phyloP scores from a whole-genome alignment of 164 flowering plant genomes.

The Taxillus chinensis region DNA sequence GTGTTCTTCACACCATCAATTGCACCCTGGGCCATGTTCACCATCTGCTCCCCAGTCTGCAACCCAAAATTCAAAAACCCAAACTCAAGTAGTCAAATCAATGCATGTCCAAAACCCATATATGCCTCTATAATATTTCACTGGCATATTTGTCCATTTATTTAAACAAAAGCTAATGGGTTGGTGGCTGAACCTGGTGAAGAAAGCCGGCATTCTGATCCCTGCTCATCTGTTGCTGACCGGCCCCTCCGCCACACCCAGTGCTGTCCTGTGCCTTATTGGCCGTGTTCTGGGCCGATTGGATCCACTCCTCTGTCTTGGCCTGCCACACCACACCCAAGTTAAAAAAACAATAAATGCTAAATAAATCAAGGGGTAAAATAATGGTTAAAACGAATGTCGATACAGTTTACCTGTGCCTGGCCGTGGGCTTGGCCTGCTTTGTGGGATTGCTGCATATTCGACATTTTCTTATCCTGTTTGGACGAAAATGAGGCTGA shows the following conservation, averaged over 20 bases:
- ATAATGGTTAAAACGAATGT: background rate
- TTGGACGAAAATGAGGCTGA: too few relatives aligned
- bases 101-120: too few relatives aligned
- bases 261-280: slow-evolving; percentile 21
- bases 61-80: background rate
- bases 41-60: slow-evolving; percentile 36
- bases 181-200: slow-evolving; percentile 31
- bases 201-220: slow-evolving; percentile 28
- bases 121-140: too few relatives aligned
- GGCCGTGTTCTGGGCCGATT: slow-evolving; percentile 25
- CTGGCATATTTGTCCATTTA: too few relatives aligned
- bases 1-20: slow-evolving; percentile 31
- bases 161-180: too few relatives aligned
- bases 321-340: slow-evolving; percentile 14
- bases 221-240: slow-evolving; percentile 14
- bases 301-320: slow-evolving; percentile 17
- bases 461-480: background rate
- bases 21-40: slow-evolving; percentile 35
- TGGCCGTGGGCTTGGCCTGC: slow-evolving; percentile 17
- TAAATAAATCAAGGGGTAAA: background rate
- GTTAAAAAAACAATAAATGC: background rate
- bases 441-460: slow-evolving; percentile 6
- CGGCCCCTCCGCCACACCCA: slow-evolving; percentile 15
- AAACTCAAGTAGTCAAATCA: too few relatives aligned
- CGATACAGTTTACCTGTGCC: slow-evolving; percentile 10